Percentiles rank a stretch among this genome's conserved stretches.
Conservation (phyloP, 192 early-diverging fungal species). For the Phlyctochytrium arcticum region DNA sequence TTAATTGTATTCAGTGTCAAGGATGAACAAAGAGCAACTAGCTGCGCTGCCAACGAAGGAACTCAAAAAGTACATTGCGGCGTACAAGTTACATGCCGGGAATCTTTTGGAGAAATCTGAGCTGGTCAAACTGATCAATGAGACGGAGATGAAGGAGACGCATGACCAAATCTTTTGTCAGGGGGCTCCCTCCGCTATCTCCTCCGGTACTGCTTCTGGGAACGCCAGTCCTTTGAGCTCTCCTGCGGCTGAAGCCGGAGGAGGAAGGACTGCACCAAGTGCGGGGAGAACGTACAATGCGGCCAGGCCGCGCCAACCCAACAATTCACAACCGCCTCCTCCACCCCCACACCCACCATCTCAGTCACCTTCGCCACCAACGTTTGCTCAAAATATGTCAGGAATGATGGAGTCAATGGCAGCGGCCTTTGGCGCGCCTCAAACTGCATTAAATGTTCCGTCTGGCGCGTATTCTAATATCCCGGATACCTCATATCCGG, state of each 20-base stretch:
- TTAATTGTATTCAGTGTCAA: neutral
- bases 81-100: slow-evolving; percentile 13
- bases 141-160: neutral
- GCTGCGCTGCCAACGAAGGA: slow-evolving; percentile 14
- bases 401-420: too few species aligned
- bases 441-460: too few species aligned
- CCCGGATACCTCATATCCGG: too few species aligned
- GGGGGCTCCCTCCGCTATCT: neutral
- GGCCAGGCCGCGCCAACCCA: too few species aligned
- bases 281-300: too few species aligned
- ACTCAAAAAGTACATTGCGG: slow-evolving; percentile 23
- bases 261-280: too few species aligned
- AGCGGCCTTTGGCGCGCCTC: too few species aligned
- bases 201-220: neutral
- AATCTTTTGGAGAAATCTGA: slow-evolving; percentile 28
- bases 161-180: slow-evolving; percentile 11
- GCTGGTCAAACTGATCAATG: slow-evolving; percentile 17
- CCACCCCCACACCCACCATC: neutral
- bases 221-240: neutral
- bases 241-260: too few species aligned
- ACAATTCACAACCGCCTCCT: too few species aligned
- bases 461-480: too few species aligned
- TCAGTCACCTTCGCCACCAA: too few species aligned
- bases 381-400: too few species aligned
- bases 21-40: slow-evolving; percentile 8